Base-by-base conservation (phyloP, 73 alveolate species). In the Blepharisma stoltei region DNA sequence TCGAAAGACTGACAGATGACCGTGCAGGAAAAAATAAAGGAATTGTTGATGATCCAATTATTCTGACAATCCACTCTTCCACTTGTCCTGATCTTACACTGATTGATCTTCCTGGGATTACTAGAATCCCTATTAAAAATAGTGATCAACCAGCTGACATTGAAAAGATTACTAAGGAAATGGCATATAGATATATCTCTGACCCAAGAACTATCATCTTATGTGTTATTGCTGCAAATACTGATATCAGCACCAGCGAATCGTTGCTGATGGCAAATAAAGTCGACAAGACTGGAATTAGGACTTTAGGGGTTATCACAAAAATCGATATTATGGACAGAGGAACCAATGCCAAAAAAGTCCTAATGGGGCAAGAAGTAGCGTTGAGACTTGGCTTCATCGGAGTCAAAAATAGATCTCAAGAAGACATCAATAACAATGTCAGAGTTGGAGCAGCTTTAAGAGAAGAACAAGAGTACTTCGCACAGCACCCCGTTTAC, bases 41-140 rank as follows among this genome's bases (percentile, higher is more conserved):
- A 85, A 97, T 92, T 54, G 96, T 87, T 18, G 97, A 94, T 78
- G 94, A 91, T 38, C 99, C 99, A 53, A 94, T 97, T 18, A 93
- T 97, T 18, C 91, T 97, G 83, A 91, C 96, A 53, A 93, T 97
- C 49, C 93, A 90, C 81, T 95, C 99, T 43, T 89, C 92, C 55
- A 95, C 97, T 9, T 97, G 99, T 69, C 99, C 99, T 0, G 99
- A 97, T 85, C 84, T 97, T 71, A 95, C 99, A 23, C 89, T 97
- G 66, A 93, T 97, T 37, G 99, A 97, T 88, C 84, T 97, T 70
- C 99, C 99, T 52, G 99, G 99, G 76, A 83, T 97, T 47, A 95
- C 99, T 11, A 85, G 99, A 47, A 32, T 32, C 41, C 41, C 41
- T 32, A 88, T 93, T 25, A 87, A 87, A 20, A 67, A 88, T 78